Evolutionary conservation across 495 filamentous ascomycete species (phyloP).

Genomic region (Hyaloscypha hepaticicola): DNA sequence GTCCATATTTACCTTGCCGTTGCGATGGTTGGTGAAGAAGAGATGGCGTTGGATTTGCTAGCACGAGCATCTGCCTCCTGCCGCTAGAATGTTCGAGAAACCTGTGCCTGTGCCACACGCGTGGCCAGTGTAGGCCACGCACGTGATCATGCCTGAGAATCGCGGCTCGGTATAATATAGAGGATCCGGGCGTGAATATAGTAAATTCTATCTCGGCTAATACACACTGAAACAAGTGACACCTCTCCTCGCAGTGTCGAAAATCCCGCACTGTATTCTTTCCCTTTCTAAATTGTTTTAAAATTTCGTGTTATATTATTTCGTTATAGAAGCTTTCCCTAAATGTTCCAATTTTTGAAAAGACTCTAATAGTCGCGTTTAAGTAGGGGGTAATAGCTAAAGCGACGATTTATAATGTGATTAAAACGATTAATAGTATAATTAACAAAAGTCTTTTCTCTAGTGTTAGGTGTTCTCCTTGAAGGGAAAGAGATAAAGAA

Average conservation of each 20-base stretch:
- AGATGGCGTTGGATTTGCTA: neutral
- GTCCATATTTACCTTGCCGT: slow-evolving; percentile 16
- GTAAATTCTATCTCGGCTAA: slow-evolving; percentile 10
- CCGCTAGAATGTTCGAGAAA: slow-evolving; percentile 22
- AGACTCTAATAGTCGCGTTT: slow-evolving; percentile 16
- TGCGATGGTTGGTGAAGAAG: slow-evolving; percentile 4
- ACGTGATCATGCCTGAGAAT: slow-evolving; percentile 11
- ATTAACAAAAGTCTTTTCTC: slow-evolving; percentile 8
- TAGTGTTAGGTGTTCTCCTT: slow-evolving; percentile 3
- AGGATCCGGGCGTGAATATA: too few species aligned
- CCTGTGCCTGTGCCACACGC: slow-evolving; percentile 14
- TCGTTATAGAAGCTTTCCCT: slow-evolving; percentile 16
- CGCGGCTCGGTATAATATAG: slow-evolving; percentile 12
- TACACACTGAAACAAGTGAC: slow-evolving; percentile 13
- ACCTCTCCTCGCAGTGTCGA: slow-evolving; percentile 6
- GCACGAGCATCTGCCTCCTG: slow-evolving; percentile 1
- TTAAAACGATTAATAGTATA: too few species aligned
- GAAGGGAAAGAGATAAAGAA: slow-evolving; percentile 5
- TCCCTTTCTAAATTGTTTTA: slow-evolving; percentile 15
- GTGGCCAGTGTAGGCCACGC: slow-evolving; percentile 4
- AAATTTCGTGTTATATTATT: slow-evolving; percentile 23
- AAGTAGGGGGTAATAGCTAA: slow-evolving; percentile 16
- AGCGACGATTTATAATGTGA: slow-evolving; percentile 8
- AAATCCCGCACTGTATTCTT: slow-evolving; percentile 22
- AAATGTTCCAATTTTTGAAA: slow-evolving; percentile 20